These are phyloP conservation scores for Paecilomyces dactylethromorphus DNA, from an alignment of 2,329 filamentous ascomycete genomes.

Conservation along the genomic window DNA sequence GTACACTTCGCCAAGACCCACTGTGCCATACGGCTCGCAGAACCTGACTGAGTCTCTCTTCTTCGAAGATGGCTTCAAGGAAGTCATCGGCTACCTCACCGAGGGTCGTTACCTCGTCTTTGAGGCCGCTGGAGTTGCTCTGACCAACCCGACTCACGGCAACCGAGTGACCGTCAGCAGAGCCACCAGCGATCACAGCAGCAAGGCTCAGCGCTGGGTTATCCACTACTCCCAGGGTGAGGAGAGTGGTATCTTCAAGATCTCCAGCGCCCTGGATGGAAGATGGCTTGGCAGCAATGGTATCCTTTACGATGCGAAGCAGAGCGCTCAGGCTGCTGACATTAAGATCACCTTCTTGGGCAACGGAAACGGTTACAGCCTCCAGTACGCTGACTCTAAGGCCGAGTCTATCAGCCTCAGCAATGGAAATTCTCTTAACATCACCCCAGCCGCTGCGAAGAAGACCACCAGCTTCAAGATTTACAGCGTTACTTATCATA, in stretches of 20 bases:
- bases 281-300: constrained; percentile 26
- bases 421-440: background rate
- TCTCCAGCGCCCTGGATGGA: constrained; percentile 37
- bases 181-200: constrained; percentile 31
- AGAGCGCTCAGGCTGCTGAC: constrained; percentile 15
- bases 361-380: constrained; percentile 26
- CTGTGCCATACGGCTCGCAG: constrained; percentile 44
- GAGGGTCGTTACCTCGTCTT: constrained; percentile 51
- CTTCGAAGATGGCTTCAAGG: constrained; percentile 51
- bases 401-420: constrained; percentile 15
- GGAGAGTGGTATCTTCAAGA: constrained; percentile 29
- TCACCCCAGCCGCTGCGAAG: background rate
- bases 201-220: constrained; percentile 44
- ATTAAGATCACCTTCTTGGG: constrained; percentile 28
- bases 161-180: constrained; percentile 13
- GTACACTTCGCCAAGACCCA: constrained; percentile 31
- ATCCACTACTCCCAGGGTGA: constrained; percentile 34
- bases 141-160: constrained; percentile 28
- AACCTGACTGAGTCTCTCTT: constrained; percentile 24
- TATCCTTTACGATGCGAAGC: constrained; percentile 12
- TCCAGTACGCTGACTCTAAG: constrained; percentile 19
- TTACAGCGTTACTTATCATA: constrained; percentile 28
- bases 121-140: constrained; percentile 39
- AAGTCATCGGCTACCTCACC: constrained; percentile 45
- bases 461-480: constrained; percentile 15